Base-by-base conservation (phyloP, 208 protist species). In the Acanthamoeba healyi region DNA sequence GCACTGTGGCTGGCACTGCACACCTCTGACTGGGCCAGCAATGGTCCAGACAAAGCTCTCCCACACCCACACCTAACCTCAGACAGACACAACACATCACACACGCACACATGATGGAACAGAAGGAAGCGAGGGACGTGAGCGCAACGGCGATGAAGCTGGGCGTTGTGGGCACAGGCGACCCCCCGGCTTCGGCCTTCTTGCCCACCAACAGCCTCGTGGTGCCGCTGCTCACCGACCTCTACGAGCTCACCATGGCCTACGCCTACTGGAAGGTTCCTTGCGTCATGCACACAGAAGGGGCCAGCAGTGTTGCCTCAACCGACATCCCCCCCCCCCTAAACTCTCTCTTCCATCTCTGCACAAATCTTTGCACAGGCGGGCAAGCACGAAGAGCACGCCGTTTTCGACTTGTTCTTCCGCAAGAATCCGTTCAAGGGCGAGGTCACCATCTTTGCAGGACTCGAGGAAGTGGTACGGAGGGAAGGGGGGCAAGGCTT, bases 351-450 rank as follows among this genome's bases (percentile, higher is more conserved):
- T 94, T 97, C 14, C 98, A 96, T 95, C n/a, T n/a, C n/a, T n/a
- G n/a, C n/a, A n/a, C n/a, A n/a, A n/a, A n/a, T n/a, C n/a, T n/a
- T n/a, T n/a, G n/a, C n/a, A n/a, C 79, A 97, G 40, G 92, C 74
- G 22, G 46, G 89, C 19, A 90, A 94, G 44, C 96, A 98, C 49
- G 92, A 98, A 4, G 72, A 95, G 15, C 51, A 61, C 40, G 81
- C 97, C 0, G 96, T 97, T 7, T 98, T 98, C 94, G 98, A 98
- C 94, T 67, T 98, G 14, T 98, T 98, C 94, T 98, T 98, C 91
- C 95, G 98, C 61, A 98, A 98, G 88, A 96, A 96, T 51, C 98
- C 98, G 9, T 98, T 98, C 81, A 74, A 97, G n/a, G 98, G 98
- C 2, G 95, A 97, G 26, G 98, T 97, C 58, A 96, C 97, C 9